Evolutionary conservation across 495 filamentous ascomycete genomes (phyloP), one percentile per base, ranked within the genome.

Genomic region (Neurospora hispaniola): DNA sequence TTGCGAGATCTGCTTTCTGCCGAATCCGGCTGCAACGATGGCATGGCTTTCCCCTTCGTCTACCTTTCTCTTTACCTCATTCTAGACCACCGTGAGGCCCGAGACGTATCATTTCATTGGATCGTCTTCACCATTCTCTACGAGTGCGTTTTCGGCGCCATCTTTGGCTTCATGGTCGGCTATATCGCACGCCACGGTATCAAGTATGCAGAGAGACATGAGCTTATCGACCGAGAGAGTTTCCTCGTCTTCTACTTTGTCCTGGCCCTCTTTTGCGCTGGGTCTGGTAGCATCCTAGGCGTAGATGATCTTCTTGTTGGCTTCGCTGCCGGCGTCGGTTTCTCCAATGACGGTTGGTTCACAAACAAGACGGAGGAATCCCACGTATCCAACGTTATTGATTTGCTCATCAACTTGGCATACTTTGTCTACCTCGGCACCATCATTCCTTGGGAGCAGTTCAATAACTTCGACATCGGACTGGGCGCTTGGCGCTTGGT

Each of bases 331-430:
- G 96, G 96, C 71, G 95, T 98, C 35, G 96, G 96, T 35, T 99
- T 99, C 85, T 97, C 93, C 75, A 98, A 99, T 78, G 96, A 98
- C 79, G 96, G 96, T 71, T 99, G 96, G 96, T 99, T 98, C 78
- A 93, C 91, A 12, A 92, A 98, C 78, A 97, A 98, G 85, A 99
- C 96, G 0, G 96, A 99, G 79, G 96, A 99, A 77, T 93, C 96
- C 2, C 95, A 98, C 79, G 96, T 99, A 31, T 98, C 96, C 79
- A 98, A 98, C 89, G 96, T 99, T 81, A 98, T 99, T 79, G 96
- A 99, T 85, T 81, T 99, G 75, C 83, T 99, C 71, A 88, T 99
- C 82, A 99, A 99, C 81, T 88, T 98, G 89, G 90, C 95, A 6
- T 98, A 98, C 79, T 98, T 99, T 78, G 95, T 99, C 76, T 99